Evolutionary conservation across 371 early-diverging fungal genomes (phyloP), one percentile per base, ranked within the genome.

Genomic region (Zopfochytrium polystomum): DNA sequence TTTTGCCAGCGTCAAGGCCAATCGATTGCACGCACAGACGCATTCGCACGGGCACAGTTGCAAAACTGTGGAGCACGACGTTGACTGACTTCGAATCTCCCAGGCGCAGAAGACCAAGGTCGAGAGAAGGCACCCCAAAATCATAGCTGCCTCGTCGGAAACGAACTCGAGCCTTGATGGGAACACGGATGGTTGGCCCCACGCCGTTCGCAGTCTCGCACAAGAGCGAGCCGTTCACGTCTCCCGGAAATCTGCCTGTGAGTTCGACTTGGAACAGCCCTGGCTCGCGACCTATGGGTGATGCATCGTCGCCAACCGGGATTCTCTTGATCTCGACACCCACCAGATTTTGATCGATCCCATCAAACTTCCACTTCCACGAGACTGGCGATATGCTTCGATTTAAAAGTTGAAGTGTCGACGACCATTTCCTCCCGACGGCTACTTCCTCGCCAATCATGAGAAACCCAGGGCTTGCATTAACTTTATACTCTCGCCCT

Each of bases 21-120:
- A 4, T 25, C 30, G 29, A 4, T 20, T 13, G 13, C 30, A 25
- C 18, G 54, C n/a, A n/a, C n/a, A n/a, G n/a, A n/a, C n/a, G n/a
- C n/a, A 54, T 35, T 20, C 25, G 54, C 54, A 7, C n/a, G 13
- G 6, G 42, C 20, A 35, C 26, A 22, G 26, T 2, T 35, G 20
- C 20, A n/a, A 15, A 54, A 35, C 25, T 33, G 33, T 9, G n/a
- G n/a, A 35, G 30, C 30, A 6, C 46, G 13, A 75, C 60, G 7
- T 25, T 23, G 22, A 61, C 46, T 1, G 58, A 59, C 22, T 61
- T 56, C 2, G 26, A 52, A 2, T 50, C 45, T 18, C 79, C 76
- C 1, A 78, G 62, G 4, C 69, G 61, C 18, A 78, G n/a, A 47
- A 78, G 54, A 3, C 79, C 79, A 60, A 75, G 75, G 60, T 78